phyloP scores from a whole-genome alignment of 2,329 filamentous ascomycete genomes.

The Claviceps cyperi region DNA sequence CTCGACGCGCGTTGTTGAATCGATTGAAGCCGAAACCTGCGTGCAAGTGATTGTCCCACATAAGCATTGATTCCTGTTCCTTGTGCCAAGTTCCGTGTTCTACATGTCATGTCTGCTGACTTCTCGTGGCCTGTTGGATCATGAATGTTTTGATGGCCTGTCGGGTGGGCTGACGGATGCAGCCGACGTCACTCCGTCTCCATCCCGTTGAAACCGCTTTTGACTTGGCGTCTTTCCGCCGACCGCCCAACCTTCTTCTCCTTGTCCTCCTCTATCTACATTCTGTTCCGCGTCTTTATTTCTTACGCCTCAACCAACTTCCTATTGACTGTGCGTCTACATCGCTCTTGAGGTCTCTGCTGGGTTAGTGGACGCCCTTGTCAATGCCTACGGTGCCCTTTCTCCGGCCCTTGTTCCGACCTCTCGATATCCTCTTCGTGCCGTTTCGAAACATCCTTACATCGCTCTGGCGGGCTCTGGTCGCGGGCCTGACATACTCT shows the following conservation, averaged over 20 bases:
- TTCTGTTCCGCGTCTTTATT: background rate
- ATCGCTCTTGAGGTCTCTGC: background rate
- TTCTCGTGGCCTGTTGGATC: background rate
- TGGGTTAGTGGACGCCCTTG: background rate
- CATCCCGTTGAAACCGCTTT: too few species aligned
- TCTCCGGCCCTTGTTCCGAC: slow-evolving; percentile 16
- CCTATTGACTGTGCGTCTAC: background rate
- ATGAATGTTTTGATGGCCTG: background rate
- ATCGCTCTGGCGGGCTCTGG: slow-evolving; percentile 14
- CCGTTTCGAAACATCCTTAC: slow-evolving; percentile 15
- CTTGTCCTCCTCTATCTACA: background rate
- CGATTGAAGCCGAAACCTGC: background rate
- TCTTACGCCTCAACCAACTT: background rate
- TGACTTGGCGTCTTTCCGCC: too few species aligned
- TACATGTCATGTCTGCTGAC: too few species aligned
- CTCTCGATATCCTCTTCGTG: slow-evolving; percentile 16
- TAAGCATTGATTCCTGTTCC: too few species aligned
- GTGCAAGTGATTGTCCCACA: background rate
- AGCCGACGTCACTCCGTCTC: background rate
- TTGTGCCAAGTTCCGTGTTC: background rate
- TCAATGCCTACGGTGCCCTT: slow-evolving; percentile 15
- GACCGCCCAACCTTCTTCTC: background rate
- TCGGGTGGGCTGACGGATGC: background rate
- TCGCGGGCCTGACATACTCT: slow-evolving; percentile 6
- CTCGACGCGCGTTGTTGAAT: background rate